Evolutionary conservation across 768 basidiomycete species (phyloP), one percentile per base, ranked within the genome.

Genomic region (Wakefieldia striispora): DNA sequence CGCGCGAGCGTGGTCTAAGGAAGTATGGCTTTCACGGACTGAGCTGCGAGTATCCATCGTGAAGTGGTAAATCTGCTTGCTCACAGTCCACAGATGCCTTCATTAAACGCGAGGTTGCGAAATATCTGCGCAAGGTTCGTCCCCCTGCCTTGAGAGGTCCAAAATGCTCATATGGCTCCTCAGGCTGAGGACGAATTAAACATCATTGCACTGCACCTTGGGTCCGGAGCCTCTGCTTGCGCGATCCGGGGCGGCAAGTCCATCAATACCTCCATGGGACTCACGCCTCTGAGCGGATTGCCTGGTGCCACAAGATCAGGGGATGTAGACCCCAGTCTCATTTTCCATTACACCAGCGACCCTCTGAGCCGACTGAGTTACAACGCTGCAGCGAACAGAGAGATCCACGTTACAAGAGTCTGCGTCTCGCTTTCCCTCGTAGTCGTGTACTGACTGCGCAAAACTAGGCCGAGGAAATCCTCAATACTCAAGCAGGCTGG

Each of bases 11-110:
- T 39, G 86, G 88, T 1, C 74, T 95, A 39, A 82, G 82, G 63
- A 94, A 92, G 67, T 95, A 95, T 61, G 94, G 94, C 16, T 94
- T 94, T 67, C 94, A 97, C 59, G 94, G 94, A 3, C 63, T 93
- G 57, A 86, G 84, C 57, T 88, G 85, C 81, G 53, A 70, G 39
- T 45, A 9, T 49, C 21, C 24, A 11, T 38, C n/a, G 34, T 27
- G 41, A 20, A n/a, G 20, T 19, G 14, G 29, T 36, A 20, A 8
- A 39, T 35, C 17, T 13, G 11, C 14, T 17, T 43, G 37, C 47
- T 56, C 34, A 57, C 14, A 26, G 17, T 26, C 35, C 29, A 3
- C 54, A 86, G 86, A 88, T 54, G 69, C 80, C 0, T 86, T 79
- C 58, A 91, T 94, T 62, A 76, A 86, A 6, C 76, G 78, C 37